Conservation (phyloP, 2,329 filamentous ascomycete species). For the Arthrobotrys conoides region DNA sequence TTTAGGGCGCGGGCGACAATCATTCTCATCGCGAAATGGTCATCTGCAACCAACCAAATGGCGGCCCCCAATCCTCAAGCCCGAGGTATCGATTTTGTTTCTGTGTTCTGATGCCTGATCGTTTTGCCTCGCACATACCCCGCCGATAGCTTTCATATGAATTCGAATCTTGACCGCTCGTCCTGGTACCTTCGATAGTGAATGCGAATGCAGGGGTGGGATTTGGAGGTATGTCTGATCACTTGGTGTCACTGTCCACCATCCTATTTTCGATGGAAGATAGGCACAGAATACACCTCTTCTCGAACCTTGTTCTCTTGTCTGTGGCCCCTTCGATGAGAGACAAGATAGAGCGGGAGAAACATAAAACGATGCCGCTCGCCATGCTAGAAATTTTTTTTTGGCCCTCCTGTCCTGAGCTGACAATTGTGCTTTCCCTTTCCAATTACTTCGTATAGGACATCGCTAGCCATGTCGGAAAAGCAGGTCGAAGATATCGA, state of each 20-base stretch:
- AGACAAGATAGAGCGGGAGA: conserved; percentile 23
- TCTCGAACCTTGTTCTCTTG: conserved; percentile 45
- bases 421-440: conserved; percentile 51
- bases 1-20: conserved; percentile 47
- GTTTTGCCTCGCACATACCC: conserved; percentile 43
- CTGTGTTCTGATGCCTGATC: conserved; percentile 58
- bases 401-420: conserved; percentile 12
- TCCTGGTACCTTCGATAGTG: conserved; percentile 28
- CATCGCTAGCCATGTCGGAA: conserved; percentile 46
- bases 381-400: conserved; percentile 38
- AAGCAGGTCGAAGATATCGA: conserved; percentile 58
- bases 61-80: conserved; percentile 27
- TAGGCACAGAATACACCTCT: conserved; percentile 34
- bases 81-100: conserved; percentile 37
- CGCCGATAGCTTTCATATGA: conserved; percentile 47
- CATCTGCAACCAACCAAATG: conserved; percentile 42
- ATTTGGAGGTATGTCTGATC: conserved; percentile 48
- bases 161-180: conserved; percentile 40
- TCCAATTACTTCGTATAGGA: conserved; percentile 27
- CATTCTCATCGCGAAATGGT: conserved; percentile 37
- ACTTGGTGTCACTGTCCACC: conserved; percentile 41
- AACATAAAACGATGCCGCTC: conserved; percentile 36
- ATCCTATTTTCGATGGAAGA: conserved; percentile 51
- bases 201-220: conserved; percentile 43
- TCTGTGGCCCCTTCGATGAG: not conserved